Conservation (phyloP, 78 protist genomes). For the Emiliania huxleyi region DNA sequence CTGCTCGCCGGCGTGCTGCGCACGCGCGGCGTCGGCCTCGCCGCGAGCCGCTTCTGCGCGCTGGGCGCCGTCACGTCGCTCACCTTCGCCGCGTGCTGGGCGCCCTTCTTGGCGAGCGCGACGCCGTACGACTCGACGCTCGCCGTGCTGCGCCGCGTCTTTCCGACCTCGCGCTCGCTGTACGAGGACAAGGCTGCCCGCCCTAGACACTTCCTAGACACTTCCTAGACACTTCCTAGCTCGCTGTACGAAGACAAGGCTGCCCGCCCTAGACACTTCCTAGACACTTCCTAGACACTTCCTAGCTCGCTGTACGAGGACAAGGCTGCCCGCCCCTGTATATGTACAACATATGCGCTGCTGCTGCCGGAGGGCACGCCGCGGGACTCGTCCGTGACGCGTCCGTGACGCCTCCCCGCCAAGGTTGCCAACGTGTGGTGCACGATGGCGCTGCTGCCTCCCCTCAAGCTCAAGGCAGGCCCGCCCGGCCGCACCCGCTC, state of each 20-base stretch:
- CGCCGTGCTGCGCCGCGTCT: constrained; percentile 77
- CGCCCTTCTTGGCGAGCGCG: constrained; percentile 52
- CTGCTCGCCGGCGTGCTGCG: constrained; percentile 47
- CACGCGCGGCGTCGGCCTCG: not conserved
- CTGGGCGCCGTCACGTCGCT: constrained; percentile 11
- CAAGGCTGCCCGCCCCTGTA: too few species aligned
- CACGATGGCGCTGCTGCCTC: constrained; percentile 32
- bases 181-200: constrained; percentile 96
- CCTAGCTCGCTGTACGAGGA: too few species aligned
- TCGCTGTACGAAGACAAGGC: too few species aligned
- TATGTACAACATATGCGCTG: too few species aligned
- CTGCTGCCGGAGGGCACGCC: too few species aligned
- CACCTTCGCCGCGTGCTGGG: constrained; percentile 69
- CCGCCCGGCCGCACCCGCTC: too few species aligned
- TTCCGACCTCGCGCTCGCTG: constrained; percentile 85
- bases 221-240: too few species aligned
- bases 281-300: too few species aligned
- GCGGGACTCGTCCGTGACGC: too few species aligned
- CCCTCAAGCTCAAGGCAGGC: constrained; percentile 61
- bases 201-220: too few species aligned
- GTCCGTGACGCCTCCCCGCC: too few species aligned
- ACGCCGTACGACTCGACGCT: rapidly evolving
- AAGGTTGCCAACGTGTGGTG: constrained; percentile 95
- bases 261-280: too few species aligned
- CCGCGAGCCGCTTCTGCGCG: not conserved